Evolutionary conservation across 2,329 filamentous ascomycete genomes (phyloP).

Genomic region (Hansfordia pulvinata): DNA sequence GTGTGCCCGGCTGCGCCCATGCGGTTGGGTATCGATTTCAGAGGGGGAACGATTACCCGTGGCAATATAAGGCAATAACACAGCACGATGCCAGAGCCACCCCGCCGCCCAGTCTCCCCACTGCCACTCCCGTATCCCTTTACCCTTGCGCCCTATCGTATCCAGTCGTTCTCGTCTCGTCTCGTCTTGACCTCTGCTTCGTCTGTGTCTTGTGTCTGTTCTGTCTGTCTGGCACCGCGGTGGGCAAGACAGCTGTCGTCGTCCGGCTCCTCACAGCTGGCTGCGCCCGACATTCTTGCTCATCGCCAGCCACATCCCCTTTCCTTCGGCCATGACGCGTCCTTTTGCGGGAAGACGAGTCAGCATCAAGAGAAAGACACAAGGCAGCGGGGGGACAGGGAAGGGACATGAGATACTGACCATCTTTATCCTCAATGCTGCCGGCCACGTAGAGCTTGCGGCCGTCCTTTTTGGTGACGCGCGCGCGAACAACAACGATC

Average conservation of each 20-base stretch:
- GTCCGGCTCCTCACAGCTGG: slow-evolving; percentile 8
- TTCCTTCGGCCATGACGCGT: slow-evolving; percentile 9
- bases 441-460: slow-evolving; percentile 11
- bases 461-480: slow-evolving; percentile 12
- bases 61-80: too few species aligned
- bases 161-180: too few species aligned
- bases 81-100: too few species aligned
- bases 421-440: slow-evolving; percentile 14
- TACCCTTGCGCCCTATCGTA: too few species aligned
- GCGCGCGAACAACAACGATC: slow-evolving; percentile 11
- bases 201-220: not conserved
- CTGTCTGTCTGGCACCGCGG: too few species aligned
- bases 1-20: too few species aligned
- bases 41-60: too few species aligned
- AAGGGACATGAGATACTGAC: slow-evolving; percentile 4
- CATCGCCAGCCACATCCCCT: slow-evolving; percentile 9
- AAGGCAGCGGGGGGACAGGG: not conserved
- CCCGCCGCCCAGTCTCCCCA: too few species aligned
- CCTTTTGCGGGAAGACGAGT: too few species aligned
- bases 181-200: not conserved
- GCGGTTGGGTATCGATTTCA: too few species aligned
- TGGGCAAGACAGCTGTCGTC: too few species aligned
- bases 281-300: slow-evolving; percentile 6
- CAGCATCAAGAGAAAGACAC: not conserved
- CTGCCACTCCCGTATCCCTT: too few species aligned